Evolutionary conservation across 345 rosid species (phyloP).

Genomic region (Lepidium aucheri): DNA sequence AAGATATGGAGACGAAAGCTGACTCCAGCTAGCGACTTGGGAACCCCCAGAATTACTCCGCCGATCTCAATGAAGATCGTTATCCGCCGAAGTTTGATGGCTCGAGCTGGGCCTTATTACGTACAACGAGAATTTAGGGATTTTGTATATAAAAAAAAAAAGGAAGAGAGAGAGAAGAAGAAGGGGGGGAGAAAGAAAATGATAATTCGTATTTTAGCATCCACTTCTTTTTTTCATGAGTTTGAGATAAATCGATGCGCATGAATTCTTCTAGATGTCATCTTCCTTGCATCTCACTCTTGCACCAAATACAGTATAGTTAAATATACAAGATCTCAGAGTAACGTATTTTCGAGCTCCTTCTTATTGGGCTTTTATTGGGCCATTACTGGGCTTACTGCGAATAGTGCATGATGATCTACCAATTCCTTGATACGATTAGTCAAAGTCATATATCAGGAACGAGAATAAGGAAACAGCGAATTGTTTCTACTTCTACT

Average conservation of each 20-base stretch:
- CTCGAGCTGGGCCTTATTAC: too few species aligned
- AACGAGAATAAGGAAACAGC: not conserved
- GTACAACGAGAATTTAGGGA: not conserved
- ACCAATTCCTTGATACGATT: not conserved
- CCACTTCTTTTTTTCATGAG: too few species aligned
- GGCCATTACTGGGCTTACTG: slow-evolving; percentile 6
- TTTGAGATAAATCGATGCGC: too few species aligned
- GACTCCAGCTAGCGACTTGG: slow-evolving; percentile 11
- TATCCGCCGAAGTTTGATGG: too few species aligned
- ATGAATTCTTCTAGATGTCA: too few species aligned
- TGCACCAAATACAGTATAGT: too few species aligned
- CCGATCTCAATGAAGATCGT: not conserved
- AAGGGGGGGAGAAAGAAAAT: too few species aligned
- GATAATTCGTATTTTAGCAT: too few species aligned
- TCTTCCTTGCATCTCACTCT: too few species aligned
- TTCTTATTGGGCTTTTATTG: not conserved
- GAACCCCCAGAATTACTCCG: not conserved
- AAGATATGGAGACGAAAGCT: slow-evolving; percentile 15
- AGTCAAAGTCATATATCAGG: not conserved
- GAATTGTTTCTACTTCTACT: not conserved
- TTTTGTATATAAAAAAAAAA: not conserved
- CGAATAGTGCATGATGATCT: not conserved
- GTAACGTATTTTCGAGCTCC: too few species aligned
- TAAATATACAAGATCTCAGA: too few species aligned
- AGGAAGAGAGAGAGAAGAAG: too few species aligned